Percentiles rank a stretch among this genome's conserved stretches.
Conservation (phyloP, 768 basidiomycete genomes). For the Leucosporidium scottii region DNA sequence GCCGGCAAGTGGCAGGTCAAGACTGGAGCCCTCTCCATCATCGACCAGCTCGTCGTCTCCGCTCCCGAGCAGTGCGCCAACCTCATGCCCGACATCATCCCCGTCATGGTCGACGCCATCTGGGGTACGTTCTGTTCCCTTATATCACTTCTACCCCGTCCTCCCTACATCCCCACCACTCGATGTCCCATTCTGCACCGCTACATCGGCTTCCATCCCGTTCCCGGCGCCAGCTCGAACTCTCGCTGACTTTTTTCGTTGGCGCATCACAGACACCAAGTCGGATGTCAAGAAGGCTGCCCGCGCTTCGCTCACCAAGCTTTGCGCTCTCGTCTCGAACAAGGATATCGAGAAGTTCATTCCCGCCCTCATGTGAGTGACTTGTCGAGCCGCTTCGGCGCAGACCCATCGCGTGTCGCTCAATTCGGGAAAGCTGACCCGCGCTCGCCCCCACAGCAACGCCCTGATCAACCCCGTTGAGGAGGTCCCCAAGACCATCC, state of each 20-base stretch:
- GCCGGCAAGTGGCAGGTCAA: constrained; percentile 88
- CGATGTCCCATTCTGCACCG: too few species aligned
- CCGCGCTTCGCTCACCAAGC: constrained; percentile 52
- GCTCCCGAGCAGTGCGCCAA: constrained; percentile 37
- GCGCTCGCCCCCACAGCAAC: constrained; percentile 49
- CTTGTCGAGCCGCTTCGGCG: constrained; percentile 68
- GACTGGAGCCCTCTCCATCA: constrained; percentile 79
- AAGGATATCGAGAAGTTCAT: constrained; percentile 87
- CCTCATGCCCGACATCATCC: constrained; percentile 62
- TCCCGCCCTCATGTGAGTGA: constrained; percentile 69
- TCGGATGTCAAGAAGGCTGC: constrained; percentile 79
- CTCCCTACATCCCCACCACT: neutral
- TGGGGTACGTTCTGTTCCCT: constrained; percentile 57
- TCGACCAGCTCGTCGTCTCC: constrained; percentile 44
- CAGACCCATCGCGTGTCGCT: neutral
- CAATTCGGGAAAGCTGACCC: neutral
- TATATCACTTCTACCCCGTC: neutral
- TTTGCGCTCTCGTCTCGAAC: constrained; percentile 89
- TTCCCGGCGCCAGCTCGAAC: too few species aligned
- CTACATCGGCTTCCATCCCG: too few species aligned
- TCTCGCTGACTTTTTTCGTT: neutral
- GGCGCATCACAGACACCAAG: constrained; percentile 60
- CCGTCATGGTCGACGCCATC: constrained; percentile 96
- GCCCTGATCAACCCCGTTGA: constrained; percentile 98
- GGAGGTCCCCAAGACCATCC: constrained; percentile 89